Conservation (phyloP, 2,329 filamentous ascomycete genomes). For the Blastomyces gilchristii region DNA sequence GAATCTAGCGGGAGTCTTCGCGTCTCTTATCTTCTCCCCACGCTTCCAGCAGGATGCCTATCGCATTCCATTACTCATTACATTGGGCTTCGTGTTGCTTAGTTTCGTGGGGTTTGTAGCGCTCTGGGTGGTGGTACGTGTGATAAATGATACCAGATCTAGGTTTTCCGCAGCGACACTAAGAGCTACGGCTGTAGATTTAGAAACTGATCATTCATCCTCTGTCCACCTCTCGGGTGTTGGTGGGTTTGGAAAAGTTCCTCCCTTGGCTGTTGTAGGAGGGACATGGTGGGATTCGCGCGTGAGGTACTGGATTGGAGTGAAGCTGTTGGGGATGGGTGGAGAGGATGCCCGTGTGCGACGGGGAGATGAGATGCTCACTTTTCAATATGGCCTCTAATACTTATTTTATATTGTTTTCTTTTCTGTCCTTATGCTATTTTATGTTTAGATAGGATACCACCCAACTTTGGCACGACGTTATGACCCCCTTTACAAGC, state of each 20-base stretch:
- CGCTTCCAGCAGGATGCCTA: constrained; percentile 13
- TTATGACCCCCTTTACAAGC: not conserved
- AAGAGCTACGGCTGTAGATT: constrained; percentile 5
- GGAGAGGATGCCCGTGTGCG: constrained; percentile 8
- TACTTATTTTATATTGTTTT: not conserved
- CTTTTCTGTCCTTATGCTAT: not conserved
- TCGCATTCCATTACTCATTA: constrained; percentile 14
- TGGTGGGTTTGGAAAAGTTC: constrained; percentile 7
- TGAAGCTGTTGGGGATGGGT: constrained; percentile 13
- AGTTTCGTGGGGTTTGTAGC: constrained; percentile 13
- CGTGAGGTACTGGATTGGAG: constrained; percentile 15
- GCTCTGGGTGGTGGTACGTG: constrained; percentile 8
- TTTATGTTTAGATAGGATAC: not conserved
- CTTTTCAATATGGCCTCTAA: constrained; percentile 15
- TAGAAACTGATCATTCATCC: constrained; percentile 8
- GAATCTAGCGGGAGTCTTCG: constrained; percentile 40
- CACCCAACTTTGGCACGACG: not conserved
- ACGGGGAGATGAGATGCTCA: constrained; percentile 16
- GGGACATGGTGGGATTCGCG: constrained; percentile 15
- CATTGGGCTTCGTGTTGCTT: constrained; percentile 13
- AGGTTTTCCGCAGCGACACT: constrained; percentile 2
- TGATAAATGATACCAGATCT: constrained; percentile 13
- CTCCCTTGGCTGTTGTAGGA: constrained; percentile 12
- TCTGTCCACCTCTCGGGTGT: constrained; percentile 5
- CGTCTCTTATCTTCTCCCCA: constrained; percentile 37